A percentile compares a stretch with the other conserved stretches of the same genome.
Conservation (phyloP, 345 rosid genomes). For the Acer negundo region DNA sequence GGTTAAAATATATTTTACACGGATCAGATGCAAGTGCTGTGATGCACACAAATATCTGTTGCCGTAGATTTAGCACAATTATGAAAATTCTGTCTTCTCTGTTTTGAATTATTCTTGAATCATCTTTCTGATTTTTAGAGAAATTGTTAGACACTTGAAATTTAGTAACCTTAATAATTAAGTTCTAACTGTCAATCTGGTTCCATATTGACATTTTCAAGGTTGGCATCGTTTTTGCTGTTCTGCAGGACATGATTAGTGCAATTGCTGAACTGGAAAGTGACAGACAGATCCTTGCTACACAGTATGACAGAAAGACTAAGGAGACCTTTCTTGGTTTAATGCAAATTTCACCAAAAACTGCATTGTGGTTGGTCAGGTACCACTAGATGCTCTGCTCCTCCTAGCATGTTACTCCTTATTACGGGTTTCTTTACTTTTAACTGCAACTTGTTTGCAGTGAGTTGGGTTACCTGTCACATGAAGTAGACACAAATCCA, state of each 20-base stretch:
- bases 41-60: not conserved
- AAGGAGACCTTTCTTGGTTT: slow-evolving; percentile 74
- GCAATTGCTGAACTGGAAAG: slow-evolving; percentile 92
- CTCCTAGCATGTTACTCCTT: not conserved
- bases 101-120: not conserved
- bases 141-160: not conserved
- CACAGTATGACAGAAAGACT: slow-evolving; percentile 59
- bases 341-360: slow-evolving; percentile 73
- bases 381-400: slow-evolving; percentile 30
- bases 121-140: not conserved
- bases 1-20: not conserved
- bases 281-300: slow-evolving; percentile 76
- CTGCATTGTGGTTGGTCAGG: slow-evolving; percentile 76
- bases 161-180: not conserved
- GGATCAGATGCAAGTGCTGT: not conserved
- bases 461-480: slow-evolving; percentile 60
- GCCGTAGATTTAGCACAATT: not conserved
- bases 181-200: not conserved
- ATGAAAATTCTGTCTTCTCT: not conserved
- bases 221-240: slow-evolving; percentile 13
- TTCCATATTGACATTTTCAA: slow-evolving; percentile 12
- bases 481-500: slow-evolving; percentile 54
- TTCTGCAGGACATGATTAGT: slow-evolving; percentile 82
- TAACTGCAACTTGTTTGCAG: slow-evolving; percentile 43
- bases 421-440: not conserved